Conservation (phyloP, 2,329 filamentous ascomycete species). For the Penicillium aurantiogriseum region DNA sequence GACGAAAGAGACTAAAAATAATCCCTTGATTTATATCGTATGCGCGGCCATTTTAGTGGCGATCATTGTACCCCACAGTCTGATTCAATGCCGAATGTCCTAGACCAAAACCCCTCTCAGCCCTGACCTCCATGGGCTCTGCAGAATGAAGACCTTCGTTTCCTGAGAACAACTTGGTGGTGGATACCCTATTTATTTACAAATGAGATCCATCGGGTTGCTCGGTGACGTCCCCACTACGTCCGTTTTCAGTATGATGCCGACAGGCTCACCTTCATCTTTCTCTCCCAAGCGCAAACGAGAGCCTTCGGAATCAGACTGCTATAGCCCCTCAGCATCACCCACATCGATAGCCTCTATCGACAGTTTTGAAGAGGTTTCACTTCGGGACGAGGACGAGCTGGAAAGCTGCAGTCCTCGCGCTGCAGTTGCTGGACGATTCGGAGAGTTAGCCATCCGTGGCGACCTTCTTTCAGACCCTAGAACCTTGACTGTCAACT, state of each 20-base stretch:
- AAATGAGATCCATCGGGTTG: conserved; percentile 10
- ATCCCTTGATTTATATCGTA: neutral
- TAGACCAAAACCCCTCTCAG: conserved; percentile 22
- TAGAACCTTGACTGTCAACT: conserved; percentile 14
- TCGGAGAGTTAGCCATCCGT: conserved; percentile 42
- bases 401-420: conserved; percentile 39
- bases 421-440: conserved; percentile 39
- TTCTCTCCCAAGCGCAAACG: conserved; percentile 39
- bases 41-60: conserved; percentile 1
- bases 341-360: conserved; percentile 34
- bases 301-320: conserved; percentile 32
- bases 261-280: conserved; percentile 26
- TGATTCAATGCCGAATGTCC: conserved; percentile 20
- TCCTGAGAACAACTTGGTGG: conserved; percentile 11
- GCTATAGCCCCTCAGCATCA: conserved; percentile 32
- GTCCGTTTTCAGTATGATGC: conserved; percentile 30
- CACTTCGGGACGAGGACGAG: conserved; percentile 33
- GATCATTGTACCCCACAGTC: conserved; percentile 12
- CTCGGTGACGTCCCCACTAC: conserved; percentile 23
- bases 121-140: conserved; percentile 17
- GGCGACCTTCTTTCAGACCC: conserved; percentile 28
- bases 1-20: neutral
- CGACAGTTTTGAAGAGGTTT: conserved; percentile 32
- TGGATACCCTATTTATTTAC: conserved; percentile 12
- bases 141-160: conserved; percentile 13